Conservation (phyloP, 768 basidiomycete species). For the Mycena galopus region DNA sequence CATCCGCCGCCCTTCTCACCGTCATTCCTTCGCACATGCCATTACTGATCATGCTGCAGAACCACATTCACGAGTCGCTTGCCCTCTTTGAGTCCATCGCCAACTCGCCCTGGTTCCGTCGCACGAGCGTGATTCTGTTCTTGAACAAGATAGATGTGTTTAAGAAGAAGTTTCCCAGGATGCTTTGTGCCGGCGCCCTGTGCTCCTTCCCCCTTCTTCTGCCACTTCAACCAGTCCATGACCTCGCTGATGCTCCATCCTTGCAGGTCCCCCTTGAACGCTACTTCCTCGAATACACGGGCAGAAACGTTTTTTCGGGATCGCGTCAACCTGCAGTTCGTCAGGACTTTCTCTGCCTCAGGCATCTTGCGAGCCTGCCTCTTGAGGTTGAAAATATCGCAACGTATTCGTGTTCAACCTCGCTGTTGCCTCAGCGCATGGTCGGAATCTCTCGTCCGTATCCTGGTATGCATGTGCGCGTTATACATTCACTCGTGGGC, state of each 20-base stretch:
- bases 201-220: constrained; percentile 4
- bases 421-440: too few species aligned
- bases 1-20: constrained; percentile 6
- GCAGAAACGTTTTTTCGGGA: too few species aligned
- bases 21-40: constrained; percentile 7
- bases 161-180: constrained; percentile 86
- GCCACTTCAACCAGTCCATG: background rate
- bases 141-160: constrained; percentile 95
- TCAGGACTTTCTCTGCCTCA: too few species aligned
- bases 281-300: constrained; percentile 65
- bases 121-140: constrained; percentile 92
- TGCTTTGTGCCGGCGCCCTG: constrained; percentile 25
- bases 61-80: constrained; percentile 93
- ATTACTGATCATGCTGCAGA: constrained; percentile 55
- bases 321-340: too few species aligned
- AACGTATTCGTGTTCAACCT: too few species aligned
- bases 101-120: constrained; percentile 93
- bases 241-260: background rate
- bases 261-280: constrained; percentile 52
- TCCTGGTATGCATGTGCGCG: too few species aligned
- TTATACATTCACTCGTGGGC: too few species aligned
- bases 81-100: constrained; percentile 92
- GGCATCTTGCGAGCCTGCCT: too few species aligned
- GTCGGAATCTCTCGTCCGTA: too few species aligned
- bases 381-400: too few species aligned